Base-by-base conservation (phyloP, 768 basidiomycete genomes). In the Lactarius indigo region DNA sequence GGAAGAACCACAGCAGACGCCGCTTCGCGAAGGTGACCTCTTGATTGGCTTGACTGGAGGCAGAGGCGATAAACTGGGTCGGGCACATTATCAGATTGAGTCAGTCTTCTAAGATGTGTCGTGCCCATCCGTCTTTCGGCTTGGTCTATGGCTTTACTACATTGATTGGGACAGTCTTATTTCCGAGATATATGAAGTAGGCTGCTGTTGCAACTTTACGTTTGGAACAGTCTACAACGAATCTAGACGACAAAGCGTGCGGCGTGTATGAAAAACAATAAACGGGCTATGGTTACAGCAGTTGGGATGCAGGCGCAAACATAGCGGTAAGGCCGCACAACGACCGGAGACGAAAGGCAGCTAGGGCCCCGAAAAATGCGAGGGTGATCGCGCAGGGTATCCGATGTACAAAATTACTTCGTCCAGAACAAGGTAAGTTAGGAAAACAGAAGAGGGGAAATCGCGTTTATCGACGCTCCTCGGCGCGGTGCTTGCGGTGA, bases 391-490 rank as follows among this genome's bases (percentile, higher is more conserved):
- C 64, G 39, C 42, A 55, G 67, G 62, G 68, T 69, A 69, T 64
- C 59, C 42, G 39, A 68, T 44, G 35, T 66, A 66, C 61, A 64
- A 59, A 33, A 28, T 52, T 59, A 47, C 54, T 63, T 37, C 41
- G 62, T 64, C 63, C 47, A 35, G 54, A 41, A 52, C 44, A 61
- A 30, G 58, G 33, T 57, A 56, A 64, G 33, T n/a, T 35, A 13
- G 26, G 58, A 41, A 17, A 50, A 59, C 28, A 64, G 59, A 47
- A 47, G 37, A 35, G 62, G 57, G 41, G 54, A 63, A 57, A 64
- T 44, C 28, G 6, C 8, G 50, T 13, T 64, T 61, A 80, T 62
- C 77, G 79, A 64, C 78, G 79, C 60, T 80, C 79, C 55, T 79
- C 79, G 54, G 71, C 72, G 30, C 78, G 74, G 50, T 75, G 73